A percentile compares a stretch with the other conserved stretches of the same genome.
phyloP scores from a whole-genome alignment of 2,329 filamentous ascomycete species.

The Aspergillus pseudoglaucus region DNA sequence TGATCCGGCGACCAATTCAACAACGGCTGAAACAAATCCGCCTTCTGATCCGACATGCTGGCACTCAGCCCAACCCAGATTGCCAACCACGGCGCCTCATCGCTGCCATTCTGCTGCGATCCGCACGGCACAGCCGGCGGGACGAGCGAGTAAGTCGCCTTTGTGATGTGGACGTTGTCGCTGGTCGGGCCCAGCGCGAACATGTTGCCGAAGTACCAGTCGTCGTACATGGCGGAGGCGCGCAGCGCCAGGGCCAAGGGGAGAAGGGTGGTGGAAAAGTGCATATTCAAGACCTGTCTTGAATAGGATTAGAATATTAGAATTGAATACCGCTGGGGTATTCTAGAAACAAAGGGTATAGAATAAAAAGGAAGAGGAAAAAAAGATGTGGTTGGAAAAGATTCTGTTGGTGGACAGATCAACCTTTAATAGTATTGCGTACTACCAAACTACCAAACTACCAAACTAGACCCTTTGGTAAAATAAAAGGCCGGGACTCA shows the following conservation, averaged over 20 bases:
- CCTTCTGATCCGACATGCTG: conserved; percentile 1
- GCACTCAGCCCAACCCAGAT: conserved; percentile 6
- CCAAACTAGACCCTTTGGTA: no score
- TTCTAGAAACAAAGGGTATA: neutral
- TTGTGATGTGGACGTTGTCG: conserved; percentile 4
- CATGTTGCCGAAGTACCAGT: conserved; percentile 7
- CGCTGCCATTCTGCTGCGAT: neutral
- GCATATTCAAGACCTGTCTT: neutral
- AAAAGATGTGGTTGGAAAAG: neutral
- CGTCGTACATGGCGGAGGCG: conserved; percentile 2
- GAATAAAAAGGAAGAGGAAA: neutral
- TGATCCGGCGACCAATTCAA: conserved; percentile 9
- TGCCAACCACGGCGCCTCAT: conserved; percentile 4
- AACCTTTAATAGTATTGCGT: no score
- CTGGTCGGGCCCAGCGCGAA: conserved; percentile 3
- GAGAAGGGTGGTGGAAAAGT: neutral
- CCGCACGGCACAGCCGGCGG: conserved; percentile 3
- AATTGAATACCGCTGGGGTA: neutral
- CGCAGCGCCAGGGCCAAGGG: conserved; percentile 3
- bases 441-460: no score
- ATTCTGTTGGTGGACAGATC: no score
- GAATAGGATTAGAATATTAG: neutral
- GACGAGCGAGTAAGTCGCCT: conserved; percentile 5
- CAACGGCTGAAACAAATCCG: conserved; percentile 6
- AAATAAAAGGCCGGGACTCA: no score